phyloP scores from a whole-genome alignment of 2,329 filamentous ascomycete species.

The Coniella lustricola region DNA sequence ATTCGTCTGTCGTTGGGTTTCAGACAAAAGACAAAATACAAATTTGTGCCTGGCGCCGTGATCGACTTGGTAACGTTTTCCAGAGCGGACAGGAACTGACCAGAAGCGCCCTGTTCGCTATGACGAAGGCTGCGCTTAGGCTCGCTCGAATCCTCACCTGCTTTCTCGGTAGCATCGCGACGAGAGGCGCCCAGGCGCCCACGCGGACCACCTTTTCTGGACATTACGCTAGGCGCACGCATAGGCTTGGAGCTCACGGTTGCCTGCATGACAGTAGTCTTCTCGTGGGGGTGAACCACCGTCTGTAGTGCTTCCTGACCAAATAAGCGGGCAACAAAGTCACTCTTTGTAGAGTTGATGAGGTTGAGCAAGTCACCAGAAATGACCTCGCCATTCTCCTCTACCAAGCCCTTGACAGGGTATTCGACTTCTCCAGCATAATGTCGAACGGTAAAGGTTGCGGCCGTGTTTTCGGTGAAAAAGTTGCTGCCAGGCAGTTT shows the following conservation, averaged over 20 bases:
- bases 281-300: slow-evolving; percentile 87
- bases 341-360: slow-evolving; percentile 78
- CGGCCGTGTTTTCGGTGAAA: slow-evolving; percentile 69
- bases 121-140: slow-evolving; percentile 31
- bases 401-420: slow-evolving; percentile 74
- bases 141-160: slow-evolving; percentile 41
- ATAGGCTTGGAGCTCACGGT: slow-evolving; percentile 93
- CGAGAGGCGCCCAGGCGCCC: slow-evolving; percentile 22
- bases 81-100: slow-evolving; percentile 82
- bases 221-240: slow-evolving; percentile 86
- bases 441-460: slow-evolving; percentile 85
- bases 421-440: slow-evolving; percentile 98
- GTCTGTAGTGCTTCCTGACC: slow-evolving; percentile 94
- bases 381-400: slow-evolving; percentile 94
- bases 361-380: slow-evolving; percentile 94
- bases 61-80: slow-evolving; percentile 88
- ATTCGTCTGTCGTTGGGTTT: slow-evolving; percentile 97
- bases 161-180: slow-evolving; percentile 28
- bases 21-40: slow-evolving; percentile 93
- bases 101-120: slow-evolving; percentile 77
- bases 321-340: slow-evolving; percentile 84
- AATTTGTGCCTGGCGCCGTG: slow-evolving; percentile 74
- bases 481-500: slow-evolving; percentile 86
- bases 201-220: slow-evolving; percentile 56
- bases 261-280: slow-evolving; percentile 85